A percentile compares a stretch with the other conserved stretches of the same genome.
phyloP scores from a whole-genome alignment of 2,329 filamentous ascomycete species.

The Claviceps sp. region DNA sequence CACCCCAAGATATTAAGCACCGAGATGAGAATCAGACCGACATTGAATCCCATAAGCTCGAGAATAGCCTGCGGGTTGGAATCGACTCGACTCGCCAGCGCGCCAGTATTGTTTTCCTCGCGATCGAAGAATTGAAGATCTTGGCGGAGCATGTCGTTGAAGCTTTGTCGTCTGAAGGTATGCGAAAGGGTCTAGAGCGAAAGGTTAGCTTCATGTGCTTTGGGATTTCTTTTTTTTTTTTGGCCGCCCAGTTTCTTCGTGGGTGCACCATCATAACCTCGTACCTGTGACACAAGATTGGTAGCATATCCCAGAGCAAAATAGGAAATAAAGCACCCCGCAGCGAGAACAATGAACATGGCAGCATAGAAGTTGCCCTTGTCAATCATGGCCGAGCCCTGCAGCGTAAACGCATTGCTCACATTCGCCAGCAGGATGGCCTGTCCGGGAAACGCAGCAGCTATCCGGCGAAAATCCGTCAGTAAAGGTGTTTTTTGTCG shows the following conservation, averaged over 20 bases:
- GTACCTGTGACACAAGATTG: slow-evolving; percentile 17
- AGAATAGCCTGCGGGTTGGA: slow-evolving; percentile 24
- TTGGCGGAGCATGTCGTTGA: slow-evolving; percentile 23
- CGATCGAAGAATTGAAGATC: slow-evolving; percentile 30
- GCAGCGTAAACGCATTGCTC: slow-evolving; percentile 26
- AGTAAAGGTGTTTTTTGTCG: too few species aligned
- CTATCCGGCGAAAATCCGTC: slow-evolving; percentile 5
- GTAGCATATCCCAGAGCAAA: slow-evolving; percentile 23
- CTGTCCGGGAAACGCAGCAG: slow-evolving; percentile 28
- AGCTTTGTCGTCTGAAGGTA: slow-evolving; percentile 19
- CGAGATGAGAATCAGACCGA: slow-evolving; percentile 25
- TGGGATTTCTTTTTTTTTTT: background rate
- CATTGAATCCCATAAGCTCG: slow-evolving; percentile 30
- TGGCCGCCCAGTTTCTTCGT: background rate
- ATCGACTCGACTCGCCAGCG: slow-evolving; percentile 22
- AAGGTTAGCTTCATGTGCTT: background rate
- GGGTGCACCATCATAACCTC: slow-evolving; percentile 6
- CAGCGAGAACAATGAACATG: slow-evolving; percentile 41
- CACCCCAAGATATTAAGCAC: slow-evolving; percentile 24
- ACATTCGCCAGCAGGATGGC: slow-evolving; percentile 28
- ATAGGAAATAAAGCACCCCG: slow-evolving; percentile 31
- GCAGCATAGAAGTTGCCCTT: slow-evolving; percentile 38
- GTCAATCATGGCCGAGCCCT: slow-evolving; percentile 17
- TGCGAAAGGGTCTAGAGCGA: slow-evolving; percentile 8
- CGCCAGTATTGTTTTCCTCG: slow-evolving; percentile 25